Evolutionary conservation across 2,329 filamentous ascomycete species (phyloP).

Genomic region (Cercospora citrullina): DNA sequence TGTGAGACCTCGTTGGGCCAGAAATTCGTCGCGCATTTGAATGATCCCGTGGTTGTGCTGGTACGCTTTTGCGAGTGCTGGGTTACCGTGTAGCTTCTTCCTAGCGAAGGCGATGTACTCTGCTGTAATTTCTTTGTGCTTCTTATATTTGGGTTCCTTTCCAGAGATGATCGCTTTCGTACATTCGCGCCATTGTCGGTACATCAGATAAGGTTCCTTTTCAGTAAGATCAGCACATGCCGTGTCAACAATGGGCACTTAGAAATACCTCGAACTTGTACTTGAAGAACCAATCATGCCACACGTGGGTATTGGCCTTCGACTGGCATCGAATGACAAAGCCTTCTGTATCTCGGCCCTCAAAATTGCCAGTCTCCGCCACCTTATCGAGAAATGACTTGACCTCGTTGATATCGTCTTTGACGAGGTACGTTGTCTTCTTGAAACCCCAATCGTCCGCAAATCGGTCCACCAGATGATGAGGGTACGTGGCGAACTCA

Average conservation of each 20-base stretch:
- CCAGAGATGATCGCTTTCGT: slow-evolving; percentile 84
- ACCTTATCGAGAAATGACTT: slow-evolving; percentile 79
- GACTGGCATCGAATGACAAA: slow-evolving; percentile 91
- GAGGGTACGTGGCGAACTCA: slow-evolving; percentile 83
- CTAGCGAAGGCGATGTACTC: slow-evolving; percentile 85
- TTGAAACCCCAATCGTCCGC: slow-evolving; percentile 92
- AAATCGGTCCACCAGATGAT: slow-evolving; percentile 80
- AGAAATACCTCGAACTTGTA: slow-evolving; percentile 79
- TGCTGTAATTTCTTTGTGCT: slow-evolving; percentile 85
- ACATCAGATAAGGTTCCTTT: slow-evolving; percentile 91
- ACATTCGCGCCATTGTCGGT: slow-evolving; percentile 96
- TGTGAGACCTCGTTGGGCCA: slow-evolving; percentile 78
- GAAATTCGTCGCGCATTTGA: slow-evolving; percentile 80
- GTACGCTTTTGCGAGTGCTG: slow-evolving; percentile 69
- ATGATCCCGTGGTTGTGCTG: slow-evolving; percentile 94
- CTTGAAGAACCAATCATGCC: slow-evolving; percentile 99
- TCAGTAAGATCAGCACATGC: background rate
- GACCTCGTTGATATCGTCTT: slow-evolving; percentile 72
- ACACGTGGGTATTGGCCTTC: slow-evolving; percentile 52
- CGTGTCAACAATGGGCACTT: background rate
- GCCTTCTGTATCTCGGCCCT: slow-evolving; percentile 90
- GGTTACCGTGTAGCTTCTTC: slow-evolving; percentile 68
- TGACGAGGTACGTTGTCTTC: slow-evolving; percentile 77
- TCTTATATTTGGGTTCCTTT: slow-evolving; percentile 73
- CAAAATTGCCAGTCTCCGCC: slow-evolving; percentile 85